Conservation (phyloP, 1,284 basidiomycete species). For the Quambalaria eucalypti region DNA sequence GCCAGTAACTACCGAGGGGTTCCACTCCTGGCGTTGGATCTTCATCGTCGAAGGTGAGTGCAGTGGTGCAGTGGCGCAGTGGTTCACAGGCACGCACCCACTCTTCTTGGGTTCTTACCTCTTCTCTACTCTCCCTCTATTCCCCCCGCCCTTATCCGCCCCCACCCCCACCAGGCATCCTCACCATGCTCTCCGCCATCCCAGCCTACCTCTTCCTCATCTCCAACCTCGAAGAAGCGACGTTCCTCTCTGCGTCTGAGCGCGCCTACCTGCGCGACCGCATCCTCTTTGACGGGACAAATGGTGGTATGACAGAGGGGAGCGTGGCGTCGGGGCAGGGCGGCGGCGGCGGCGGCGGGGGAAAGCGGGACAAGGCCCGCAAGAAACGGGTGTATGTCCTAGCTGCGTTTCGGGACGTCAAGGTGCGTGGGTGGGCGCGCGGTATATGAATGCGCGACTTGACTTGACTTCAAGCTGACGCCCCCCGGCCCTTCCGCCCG, state of each 20-base stretch:
- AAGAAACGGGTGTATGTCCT: constrained; percentile 26
- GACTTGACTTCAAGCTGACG: no score
- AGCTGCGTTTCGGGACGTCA: constrained; percentile 35
- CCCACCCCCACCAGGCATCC: constrained; percentile 30
- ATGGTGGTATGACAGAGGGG: constrained; percentile 23
- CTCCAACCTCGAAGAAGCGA: constrained; percentile 6
- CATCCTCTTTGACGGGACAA: constrained; percentile 25
- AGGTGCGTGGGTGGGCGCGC: constrained; percentile 6
- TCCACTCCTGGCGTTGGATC: constrained; percentile 15
- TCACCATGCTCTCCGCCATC: constrained; percentile 49
- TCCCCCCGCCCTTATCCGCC: no score
- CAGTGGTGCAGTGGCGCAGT: neutral
- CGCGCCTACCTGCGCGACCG: constrained; percentile 24
- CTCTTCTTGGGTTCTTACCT: no score
- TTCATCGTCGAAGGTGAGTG: constrained; percentile 46
- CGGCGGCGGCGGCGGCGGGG: no score
- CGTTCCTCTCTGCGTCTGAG: constrained; percentile 25
- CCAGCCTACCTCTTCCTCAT: constrained; percentile 34
- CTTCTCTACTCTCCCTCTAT: no score
- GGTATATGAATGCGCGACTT: neutral
- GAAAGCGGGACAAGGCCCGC: no score
- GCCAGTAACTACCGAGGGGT: constrained; percentile 16
- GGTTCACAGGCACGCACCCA: no score
- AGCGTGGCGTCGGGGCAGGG: no score
- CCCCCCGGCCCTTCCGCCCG: neutral